Evolutionary conservation across 441 rosid species (phyloP).

Genomic region (Sinapis alba): DNA sequence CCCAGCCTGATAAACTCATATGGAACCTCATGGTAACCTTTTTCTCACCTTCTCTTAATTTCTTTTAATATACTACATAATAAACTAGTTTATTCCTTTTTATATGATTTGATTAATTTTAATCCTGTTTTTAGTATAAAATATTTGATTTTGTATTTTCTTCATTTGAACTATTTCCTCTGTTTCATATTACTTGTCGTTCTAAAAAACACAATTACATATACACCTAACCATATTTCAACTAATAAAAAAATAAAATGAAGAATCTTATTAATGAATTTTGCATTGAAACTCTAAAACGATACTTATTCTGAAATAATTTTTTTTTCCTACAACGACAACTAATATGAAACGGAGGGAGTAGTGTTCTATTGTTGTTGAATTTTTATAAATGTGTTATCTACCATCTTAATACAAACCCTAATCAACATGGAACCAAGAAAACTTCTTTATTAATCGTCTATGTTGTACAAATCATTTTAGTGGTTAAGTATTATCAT

Average conservation of each 20-base stretch:
- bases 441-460: conserved; percentile 5
- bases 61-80: neutral
- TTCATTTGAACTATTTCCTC: no score
- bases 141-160: conserved; percentile 4
- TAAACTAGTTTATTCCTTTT: neutral
- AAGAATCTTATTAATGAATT: no score
- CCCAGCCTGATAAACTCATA: conserved; percentile 90
- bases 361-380: neutral
- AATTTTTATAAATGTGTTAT: conserved; percentile 18
- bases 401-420: conserved; percentile 7
- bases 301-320: no score
- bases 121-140: conserved; percentile 8
- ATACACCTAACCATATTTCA: no score
- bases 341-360: no score
- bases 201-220: no score
- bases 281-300: no score
- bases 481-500: conserved; percentile 6
- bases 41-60: neutral
- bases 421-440: conserved; percentile 8
- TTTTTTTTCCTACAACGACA: no score
- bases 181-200: no score
- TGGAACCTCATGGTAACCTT: conserved; percentile 89
- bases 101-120: neutral
- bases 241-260: no score
- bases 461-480: conserved; percentile 27